Percentiles rank a stretch among this genome's conserved stretches.
These are phyloP conservation scores for Metschnikowia drakensbergensis DNA, from an alignment of 805 yeast genomes.

Conservation along the genomic window DNA sequence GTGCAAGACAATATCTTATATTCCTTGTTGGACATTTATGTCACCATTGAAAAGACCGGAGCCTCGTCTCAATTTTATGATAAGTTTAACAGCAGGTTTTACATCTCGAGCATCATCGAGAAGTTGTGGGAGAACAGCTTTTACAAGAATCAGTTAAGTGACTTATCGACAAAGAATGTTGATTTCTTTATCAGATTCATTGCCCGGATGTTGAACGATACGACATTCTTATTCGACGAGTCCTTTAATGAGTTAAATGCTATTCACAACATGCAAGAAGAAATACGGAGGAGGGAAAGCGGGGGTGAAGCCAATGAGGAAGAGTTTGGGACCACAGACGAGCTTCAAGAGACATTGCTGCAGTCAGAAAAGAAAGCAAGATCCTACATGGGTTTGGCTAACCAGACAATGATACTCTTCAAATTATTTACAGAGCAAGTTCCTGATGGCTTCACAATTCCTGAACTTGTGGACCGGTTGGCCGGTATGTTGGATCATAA, in stretches of 20 bases:
- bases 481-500: constrained; percentile 96
- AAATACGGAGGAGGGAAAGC: constrained; percentile 47
- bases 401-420: constrained; percentile 76
- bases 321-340: constrained; percentile 56
- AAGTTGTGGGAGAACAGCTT: constrained; percentile 73
- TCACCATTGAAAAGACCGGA: constrained; percentile 94
- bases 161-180: constrained; percentile 62
- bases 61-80: constrained; percentile 94
- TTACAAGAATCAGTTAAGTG: constrained; percentile 65
- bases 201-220: constrained; percentile 92
- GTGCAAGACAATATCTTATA: constrained; percentile 68
- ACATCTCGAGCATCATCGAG: constrained; percentile 78
- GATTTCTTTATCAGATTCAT: constrained; percentile 89
- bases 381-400: constrained; percentile 77
- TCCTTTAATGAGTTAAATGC: constrained; percentile 73
- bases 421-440: constrained; percentile 80
- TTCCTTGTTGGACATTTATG: constrained; percentile 84
- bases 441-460: constrained; percentile 78
- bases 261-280: constrained; percentile 73
- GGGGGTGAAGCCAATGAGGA: constrained; percentile 30
- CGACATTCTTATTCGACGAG: constrained; percentile 88
- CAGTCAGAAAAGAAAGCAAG: constrained; percentile 73
- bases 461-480: constrained; percentile 88
- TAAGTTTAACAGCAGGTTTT: constrained; percentile 86
- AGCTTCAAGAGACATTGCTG: constrained; percentile 51